Evolutionary conservation across 257 asterid species (phyloP).

Genomic region (Solanum dulcamara): DNA sequence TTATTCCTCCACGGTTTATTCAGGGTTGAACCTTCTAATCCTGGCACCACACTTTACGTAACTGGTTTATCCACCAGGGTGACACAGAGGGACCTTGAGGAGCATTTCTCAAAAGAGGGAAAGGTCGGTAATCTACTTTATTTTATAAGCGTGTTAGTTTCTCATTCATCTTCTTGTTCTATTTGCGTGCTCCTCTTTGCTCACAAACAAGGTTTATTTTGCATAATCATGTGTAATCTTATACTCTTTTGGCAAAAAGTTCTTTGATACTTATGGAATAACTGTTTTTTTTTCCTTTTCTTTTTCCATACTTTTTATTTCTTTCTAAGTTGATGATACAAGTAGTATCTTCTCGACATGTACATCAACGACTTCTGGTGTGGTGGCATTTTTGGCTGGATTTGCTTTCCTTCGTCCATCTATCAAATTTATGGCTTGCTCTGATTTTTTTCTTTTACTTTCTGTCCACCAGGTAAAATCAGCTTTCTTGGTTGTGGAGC

Average conservation of each 20-base stretch:
- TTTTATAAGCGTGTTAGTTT: not conserved
- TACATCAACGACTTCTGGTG: not conserved
- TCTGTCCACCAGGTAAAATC: not conserved
- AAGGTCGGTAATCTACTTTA: constrained; percentile 11
- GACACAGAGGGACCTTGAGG: constrained; percentile 19
- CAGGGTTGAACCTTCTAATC: constrained; percentile 10
- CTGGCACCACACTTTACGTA: constrained; percentile 35
- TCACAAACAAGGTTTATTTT: not conserved
- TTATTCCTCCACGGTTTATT: not conserved
- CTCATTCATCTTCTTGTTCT: not conserved
- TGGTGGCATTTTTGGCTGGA: not conserved
- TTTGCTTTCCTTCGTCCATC: not conserved
- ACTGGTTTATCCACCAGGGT: constrained; percentile 39
- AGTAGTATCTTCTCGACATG: not conserved
- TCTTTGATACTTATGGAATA: not conserved
- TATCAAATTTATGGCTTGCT: not conserved
- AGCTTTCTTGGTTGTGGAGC: constrained; percentile 23
- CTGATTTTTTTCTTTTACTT: not conserved
- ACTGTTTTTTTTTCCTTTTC: too few species aligned
- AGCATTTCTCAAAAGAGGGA: constrained; percentile 24
- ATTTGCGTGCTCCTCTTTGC: not conserved
- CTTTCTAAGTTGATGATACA: not conserved
- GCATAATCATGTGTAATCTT: not conserved
- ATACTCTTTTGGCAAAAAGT: not conserved
- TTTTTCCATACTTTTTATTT: too few species aligned